Conservation (phyloP, 2,329 filamentous ascomycete genomes). For the Sarocladium oryzae region DNA sequence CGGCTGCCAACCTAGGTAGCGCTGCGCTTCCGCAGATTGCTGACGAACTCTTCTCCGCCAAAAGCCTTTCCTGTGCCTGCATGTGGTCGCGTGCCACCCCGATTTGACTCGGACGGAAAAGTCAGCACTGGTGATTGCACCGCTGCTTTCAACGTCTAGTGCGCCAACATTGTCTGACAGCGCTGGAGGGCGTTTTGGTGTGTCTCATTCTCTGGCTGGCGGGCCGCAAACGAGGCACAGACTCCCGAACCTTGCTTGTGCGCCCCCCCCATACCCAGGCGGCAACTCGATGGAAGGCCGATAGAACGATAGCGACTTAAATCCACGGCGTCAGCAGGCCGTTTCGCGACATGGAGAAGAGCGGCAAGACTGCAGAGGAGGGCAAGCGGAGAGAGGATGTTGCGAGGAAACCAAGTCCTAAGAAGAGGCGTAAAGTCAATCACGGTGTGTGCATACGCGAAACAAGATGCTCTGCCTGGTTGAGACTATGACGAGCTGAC, state of each 20-base stretch:
- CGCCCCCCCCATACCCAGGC: not conserved
- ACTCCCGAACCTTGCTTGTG: not conserved
- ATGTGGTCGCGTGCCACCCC: not conserved
- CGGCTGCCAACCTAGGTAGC: not conserved
- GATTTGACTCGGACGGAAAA: not conserved
- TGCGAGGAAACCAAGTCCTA: slow-evolving; percentile 50
- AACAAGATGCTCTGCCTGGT: not conserved
- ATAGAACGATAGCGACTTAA: not conserved
- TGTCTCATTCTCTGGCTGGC: not conserved
- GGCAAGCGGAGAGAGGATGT: slow-evolving; percentile 9
- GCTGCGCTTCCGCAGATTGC: not conserved
- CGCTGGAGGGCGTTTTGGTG: not conserved
- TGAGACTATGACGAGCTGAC: slow-evolving; percentile 25
- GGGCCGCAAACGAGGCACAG: not conserved
- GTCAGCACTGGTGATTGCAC: not conserved
- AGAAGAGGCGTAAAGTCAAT: slow-evolving; percentile 85
- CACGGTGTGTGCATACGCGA: slow-evolving; percentile 56
- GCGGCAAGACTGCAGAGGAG: slow-evolving; percentile 4
- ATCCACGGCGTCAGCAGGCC: not conserved
- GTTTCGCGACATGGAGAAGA: not conserved
- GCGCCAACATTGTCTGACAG: not conserved
- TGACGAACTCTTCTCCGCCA: no score
- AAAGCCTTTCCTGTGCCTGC: not conserved
- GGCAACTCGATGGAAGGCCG: not conserved
- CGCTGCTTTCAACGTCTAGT: not conserved